phyloP scores from a whole-genome alignment of 768 basidiomycete species.

The Suillus hirtellus region DNA sequence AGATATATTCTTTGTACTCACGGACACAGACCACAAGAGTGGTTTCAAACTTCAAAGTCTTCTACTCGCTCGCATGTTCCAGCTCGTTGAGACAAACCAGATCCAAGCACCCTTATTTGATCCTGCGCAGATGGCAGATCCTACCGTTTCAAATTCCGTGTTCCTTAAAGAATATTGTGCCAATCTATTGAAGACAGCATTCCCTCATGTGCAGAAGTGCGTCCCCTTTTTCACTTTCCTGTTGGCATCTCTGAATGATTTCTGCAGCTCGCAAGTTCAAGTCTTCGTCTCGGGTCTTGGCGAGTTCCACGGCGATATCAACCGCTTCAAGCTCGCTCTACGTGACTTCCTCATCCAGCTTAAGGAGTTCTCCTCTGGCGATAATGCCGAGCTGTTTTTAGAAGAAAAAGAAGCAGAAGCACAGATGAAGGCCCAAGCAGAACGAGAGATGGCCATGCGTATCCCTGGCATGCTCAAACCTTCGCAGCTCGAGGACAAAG shows the following conservation, averaged over 20 bases:
- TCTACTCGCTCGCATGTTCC: slow-evolving; percentile 91
- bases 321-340: slow-evolving; percentile 89
- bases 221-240: slow-evolving; percentile 27
- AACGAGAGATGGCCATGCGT: slow-evolving; percentile 85
- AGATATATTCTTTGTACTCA: slow-evolving; percentile 96
- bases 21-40: slow-evolving; percentile 98
- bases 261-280: slow-evolving; percentile 64
- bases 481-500: slow-evolving; percentile 90
- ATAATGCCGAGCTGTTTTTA: slow-evolving; percentile 87
- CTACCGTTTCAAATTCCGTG: slow-evolving; percentile 70
- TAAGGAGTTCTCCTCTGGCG: slow-evolving; percentile 92
- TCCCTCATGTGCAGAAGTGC: slow-evolving; percentile 89
- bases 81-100: slow-evolving; percentile 79
- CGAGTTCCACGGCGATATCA: slow-evolving; percentile 77
- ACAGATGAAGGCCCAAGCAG: slow-evolving; percentile 74
- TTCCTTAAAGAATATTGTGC: slow-evolving; percentile 87
- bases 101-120: slow-evolving; percentile 87
- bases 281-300: slow-evolving; percentile 67
- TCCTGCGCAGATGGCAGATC: slow-evolving; percentile 66
- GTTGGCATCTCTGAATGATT: slow-evolving; percentile 15
- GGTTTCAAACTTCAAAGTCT: slow-evolving; percentile 95
- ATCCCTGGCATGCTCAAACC: slow-evolving; percentile 99
- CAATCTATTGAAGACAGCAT: slow-evolving; percentile 82
- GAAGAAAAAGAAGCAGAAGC: slow-evolving; percentile 94
- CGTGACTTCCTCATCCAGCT: slow-evolving; percentile 98